Conservation (phyloP, 164 flowering plant genomes). For the Tinospora cordifolia region DNA sequence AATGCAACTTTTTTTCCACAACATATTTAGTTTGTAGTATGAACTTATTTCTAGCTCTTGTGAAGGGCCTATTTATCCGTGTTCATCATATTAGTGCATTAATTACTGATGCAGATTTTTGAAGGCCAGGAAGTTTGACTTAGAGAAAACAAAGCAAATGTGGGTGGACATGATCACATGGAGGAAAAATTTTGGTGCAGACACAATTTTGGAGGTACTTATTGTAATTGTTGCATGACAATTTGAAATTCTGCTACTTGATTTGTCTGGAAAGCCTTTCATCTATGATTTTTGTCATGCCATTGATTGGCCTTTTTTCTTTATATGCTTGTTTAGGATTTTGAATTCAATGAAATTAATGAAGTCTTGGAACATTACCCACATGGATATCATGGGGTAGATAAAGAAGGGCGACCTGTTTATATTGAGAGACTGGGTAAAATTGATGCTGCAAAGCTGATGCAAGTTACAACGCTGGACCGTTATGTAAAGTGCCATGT, state of each 20-base stretch:
- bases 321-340: slow-evolving; percentile 41
- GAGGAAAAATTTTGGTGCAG: slow-evolving; percentile 84
- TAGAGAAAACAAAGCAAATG: slow-evolving; percentile 89
- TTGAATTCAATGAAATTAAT: slow-evolving; percentile 65
- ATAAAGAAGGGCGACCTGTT: slow-evolving; percentile 86
- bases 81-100: too few relatives aligned
- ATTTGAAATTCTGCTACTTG: not conserved
- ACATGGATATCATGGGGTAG: slow-evolving; percentile 93
- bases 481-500: slow-evolving; percentile 84
- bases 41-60: too few relatives aligned
- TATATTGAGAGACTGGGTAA: slow-evolving; percentile 78
- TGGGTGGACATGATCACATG: slow-evolving; percentile 87
- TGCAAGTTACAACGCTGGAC: slow-evolving; percentile 83
- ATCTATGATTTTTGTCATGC: too few relatives aligned
- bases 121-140: slow-evolving; percentile 83
- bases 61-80: too few relatives aligned
- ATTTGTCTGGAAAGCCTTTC: too few relatives aligned
- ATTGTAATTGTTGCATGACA: not conserved
- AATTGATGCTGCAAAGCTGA: slow-evolving; percentile 67
- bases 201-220: slow-evolving; percentile 68
- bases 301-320: too few relatives aligned
- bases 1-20: too few relatives aligned
- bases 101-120: slow-evolving; percentile 58
- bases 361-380: slow-evolving; percentile 78
- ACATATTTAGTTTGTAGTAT: too few relatives aligned